Evolutionary conservation across 306 rosid genomes (phyloP).

Genomic region (Alnus rubra): DNA sequence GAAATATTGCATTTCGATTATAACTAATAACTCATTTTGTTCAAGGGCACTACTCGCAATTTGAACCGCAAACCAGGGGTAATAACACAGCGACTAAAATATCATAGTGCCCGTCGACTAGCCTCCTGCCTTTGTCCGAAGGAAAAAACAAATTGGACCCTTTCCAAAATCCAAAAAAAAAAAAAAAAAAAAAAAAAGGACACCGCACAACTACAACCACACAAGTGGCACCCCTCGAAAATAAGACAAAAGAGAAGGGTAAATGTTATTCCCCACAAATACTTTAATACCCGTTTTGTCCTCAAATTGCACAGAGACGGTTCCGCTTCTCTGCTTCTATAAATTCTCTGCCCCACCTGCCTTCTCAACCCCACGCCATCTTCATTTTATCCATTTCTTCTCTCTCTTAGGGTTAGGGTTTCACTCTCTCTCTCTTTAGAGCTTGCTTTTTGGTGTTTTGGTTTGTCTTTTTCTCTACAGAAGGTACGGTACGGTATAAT

Average conservation of each 20-base stretch:
- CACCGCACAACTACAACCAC: background rate
- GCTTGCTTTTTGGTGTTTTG: background rate
- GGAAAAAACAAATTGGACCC: background rate
- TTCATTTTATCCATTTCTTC: slow-evolving; percentile 23
- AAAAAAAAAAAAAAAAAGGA: too few relatives aligned
- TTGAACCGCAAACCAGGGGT: too few relatives aligned
- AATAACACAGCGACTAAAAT: too few relatives aligned
- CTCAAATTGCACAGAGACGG: slow-evolving; percentile 26
- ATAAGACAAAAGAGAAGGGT: background rate
- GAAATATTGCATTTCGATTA: too few relatives aligned
- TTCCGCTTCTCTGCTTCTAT: slow-evolving; percentile 60
- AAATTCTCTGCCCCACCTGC: slow-evolving; percentile 39
- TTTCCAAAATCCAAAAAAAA: too few relatives aligned
- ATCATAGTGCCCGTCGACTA: too few relatives aligned
- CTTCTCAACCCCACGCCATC: slow-evolving; percentile 27
- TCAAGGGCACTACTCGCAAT: too few relatives aligned
- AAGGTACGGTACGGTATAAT: slow-evolving; percentile 19
- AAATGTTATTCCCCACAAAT: too few relatives aligned
- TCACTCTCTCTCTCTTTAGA: background rate
- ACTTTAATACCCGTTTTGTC: slow-evolving; percentile 39
- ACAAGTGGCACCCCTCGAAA: slow-evolving; percentile 8
- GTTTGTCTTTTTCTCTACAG: too few relatives aligned
- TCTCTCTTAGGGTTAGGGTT: slow-evolving; percentile 59
- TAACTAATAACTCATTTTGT: too few relatives aligned
- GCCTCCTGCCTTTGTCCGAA: too few relatives aligned